phyloP scores from a whole-genome alignment of 83 land plant genomes.

The Diphasiastrum complanatum region DNA sequence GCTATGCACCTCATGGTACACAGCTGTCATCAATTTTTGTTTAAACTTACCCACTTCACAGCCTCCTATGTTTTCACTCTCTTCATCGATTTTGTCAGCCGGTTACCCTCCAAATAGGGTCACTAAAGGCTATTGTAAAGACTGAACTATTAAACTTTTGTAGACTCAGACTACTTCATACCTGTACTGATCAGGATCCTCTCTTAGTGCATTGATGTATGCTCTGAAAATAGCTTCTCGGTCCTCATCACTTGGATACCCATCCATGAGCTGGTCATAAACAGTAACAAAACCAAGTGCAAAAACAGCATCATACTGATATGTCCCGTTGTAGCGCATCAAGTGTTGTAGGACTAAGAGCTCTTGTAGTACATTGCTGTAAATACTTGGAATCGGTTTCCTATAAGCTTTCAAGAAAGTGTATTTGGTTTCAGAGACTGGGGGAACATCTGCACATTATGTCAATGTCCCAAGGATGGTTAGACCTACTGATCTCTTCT shows the following conservation, averaged over 20 bases:
- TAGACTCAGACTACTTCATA: too few species aligned
- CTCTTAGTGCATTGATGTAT: conserved; percentile 69
- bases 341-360: conserved; percentile 93
- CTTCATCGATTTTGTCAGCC: background rate
- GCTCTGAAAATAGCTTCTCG: conserved; percentile 77
- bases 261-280: conserved; percentile 97
- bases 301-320: conserved; percentile 82
- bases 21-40: too few species aligned
- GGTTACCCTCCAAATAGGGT: conserved; percentile 2
- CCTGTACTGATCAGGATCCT: conserved; percentile 91
- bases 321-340: conserved; percentile 79
- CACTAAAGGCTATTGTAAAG: conserved; percentile 2
- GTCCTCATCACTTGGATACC: conserved; percentile 80
- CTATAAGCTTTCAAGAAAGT: conserved; percentile 68
- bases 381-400: conserved; percentile 85
- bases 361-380: conserved; percentile 89
- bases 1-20: too few species aligned
- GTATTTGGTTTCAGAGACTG: conserved; percentile 80
- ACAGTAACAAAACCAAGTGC: conserved; percentile 98
- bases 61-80: too few species aligned
- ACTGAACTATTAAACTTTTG: background rate
- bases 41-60: too few species aligned
- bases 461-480: too few species aligned
- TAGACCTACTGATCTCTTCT: too few species aligned
- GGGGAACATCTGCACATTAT: conserved; percentile 63